These are phyloP conservation scores for Metschnikowia bowlesiae DNA, from an alignment of 805 yeast genomes.

Conservation along the genomic window DNA sequence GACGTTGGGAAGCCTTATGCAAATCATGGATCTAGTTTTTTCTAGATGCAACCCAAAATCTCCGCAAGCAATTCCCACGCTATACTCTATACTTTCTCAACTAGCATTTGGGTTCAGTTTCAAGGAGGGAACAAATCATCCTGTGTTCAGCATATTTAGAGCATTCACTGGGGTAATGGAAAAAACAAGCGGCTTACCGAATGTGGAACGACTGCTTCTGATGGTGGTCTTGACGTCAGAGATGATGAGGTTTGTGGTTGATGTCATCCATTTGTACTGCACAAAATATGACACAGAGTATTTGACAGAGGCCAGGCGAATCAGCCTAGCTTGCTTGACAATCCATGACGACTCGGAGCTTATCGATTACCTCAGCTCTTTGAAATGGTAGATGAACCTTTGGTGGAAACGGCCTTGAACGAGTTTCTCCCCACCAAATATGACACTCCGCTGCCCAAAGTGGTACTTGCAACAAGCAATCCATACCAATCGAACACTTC, in stretches of 20 bases:
- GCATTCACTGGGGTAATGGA: conserved; percentile 4
- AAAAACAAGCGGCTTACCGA: conserved; percentile 1
- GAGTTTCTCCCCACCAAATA: conserved; percentile 71
- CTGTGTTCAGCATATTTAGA: conserved; percentile 4
- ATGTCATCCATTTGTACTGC: conserved; percentile 12
- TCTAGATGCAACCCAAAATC: neutral
- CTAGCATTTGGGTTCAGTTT: conserved; percentile 12
- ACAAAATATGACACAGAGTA: conserved; percentile 4
- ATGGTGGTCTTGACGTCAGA: conserved; percentile 6
- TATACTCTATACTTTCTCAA: conserved; percentile 11
- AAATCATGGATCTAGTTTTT: conserved; percentile 3
- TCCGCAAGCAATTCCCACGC: conserved; percentile 4
- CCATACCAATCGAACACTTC: conserved; percentile 24
- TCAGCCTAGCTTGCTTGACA: conserved; percentile 10
- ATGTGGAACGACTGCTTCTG: neutral
- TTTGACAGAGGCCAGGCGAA: neutral
- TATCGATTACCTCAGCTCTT: conserved; percentile 6
- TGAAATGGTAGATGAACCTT: conserved; percentile 6
- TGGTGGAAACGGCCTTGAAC: conserved; percentile 36
- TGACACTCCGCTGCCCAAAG: conserved; percentile 72
- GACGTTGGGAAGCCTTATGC: conserved; percentile 2
- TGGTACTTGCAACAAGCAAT: conserved; percentile 47
- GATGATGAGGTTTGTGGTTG: conserved; percentile 9
- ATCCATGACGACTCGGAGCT: conserved; percentile 9
- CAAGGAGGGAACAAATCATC: conserved; percentile 3